These are phyloP conservation scores for Trametes cubensis DNA, from an alignment of 768 basidiomycete genomes.

Conservation along the genomic window DNA sequence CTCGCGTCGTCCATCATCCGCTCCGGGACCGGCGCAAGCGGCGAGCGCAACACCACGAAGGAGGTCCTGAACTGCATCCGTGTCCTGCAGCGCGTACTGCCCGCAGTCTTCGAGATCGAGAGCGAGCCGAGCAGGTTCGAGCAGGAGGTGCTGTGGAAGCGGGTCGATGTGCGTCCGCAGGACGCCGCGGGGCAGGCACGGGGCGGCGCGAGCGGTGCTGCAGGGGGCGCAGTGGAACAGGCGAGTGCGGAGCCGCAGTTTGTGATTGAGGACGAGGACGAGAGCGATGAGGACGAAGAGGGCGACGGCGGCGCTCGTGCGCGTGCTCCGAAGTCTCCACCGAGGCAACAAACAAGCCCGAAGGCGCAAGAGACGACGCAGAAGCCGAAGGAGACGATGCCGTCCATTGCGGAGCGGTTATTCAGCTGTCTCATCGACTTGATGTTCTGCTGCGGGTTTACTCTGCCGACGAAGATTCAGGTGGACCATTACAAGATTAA, in stretches of 20 bases:
- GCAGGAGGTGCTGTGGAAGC: conserved; percentile 81
- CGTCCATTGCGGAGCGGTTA: conserved; percentile 80
- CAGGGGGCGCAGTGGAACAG: conserved; percentile 19
- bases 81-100: conserved; percentile 84
- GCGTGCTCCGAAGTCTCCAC: conserved; percentile 17
- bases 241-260: conserved; percentile 60
- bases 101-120: conserved; percentile 84
- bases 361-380: conserved; percentile 11
- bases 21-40: conserved; percentile 48
- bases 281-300: conserved; percentile 39
- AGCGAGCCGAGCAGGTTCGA: conserved; percentile 76
- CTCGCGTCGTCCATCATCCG: conserved; percentile 76
- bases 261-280: conserved; percentile 88
- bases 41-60: conserved; percentile 68
- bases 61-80: conserved; percentile 93
- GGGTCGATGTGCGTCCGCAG: conserved; percentile 45
- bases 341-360: conserved; percentile 23
- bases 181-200: conserved; percentile 31
- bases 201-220: conserved; percentile 17
- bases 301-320: neutral
- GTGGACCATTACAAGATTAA: conserved; percentile 82
- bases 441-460: conserved; percentile 93
- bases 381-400: conserved; percentile 52
- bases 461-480: conserved; percentile 76
- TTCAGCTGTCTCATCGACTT: conserved; percentile 83